Evolutionary conservation across 2,329 filamentous ascomycete genomes (phyloP), one percentile per base, ranked within the genome.

Genomic region (Exserohilum turcica): DNA sequence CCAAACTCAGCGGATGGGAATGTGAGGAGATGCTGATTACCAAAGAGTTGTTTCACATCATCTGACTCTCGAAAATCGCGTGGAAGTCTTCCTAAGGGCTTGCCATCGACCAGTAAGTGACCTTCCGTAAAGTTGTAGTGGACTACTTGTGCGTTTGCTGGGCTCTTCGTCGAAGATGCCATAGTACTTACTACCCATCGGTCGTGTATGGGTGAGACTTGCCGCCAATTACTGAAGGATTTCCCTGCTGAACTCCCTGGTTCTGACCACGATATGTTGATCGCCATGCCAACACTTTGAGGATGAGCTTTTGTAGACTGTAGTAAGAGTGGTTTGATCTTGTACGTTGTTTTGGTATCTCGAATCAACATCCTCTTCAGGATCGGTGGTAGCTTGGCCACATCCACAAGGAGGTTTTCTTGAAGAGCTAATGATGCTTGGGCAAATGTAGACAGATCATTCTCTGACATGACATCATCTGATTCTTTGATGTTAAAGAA

Each of bases 61-160:
- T 52, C 43, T 0, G 78, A 76, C 7, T 81, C 63, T 29, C 76
- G 77, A 31, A 82, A 78, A 2, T 81, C 72, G 1, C 75, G 65
- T 0, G 86, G 85, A 0, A 88, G 75, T 35, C 79, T 82, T 3
- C 80, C 78, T 6, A 83, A 52, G 2, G 78, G 73, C 36, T 77
- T 65, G 0, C 79, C 77, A 56, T 83, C 73, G 5, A 83, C 66
- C 0, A 82, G 67, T 2, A 83, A 64, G 50, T 79, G 72, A 0
- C 81, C 80, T 35, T 77, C 73, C 1, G 80, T 48, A 0, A 79
- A 48, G 57, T 82, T 70, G 55, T 75, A 79, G 43, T 77, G 70
- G 1, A 81, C 57, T 0, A 48, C 56, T 43, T 78, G 74, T 61
- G 53, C 65, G 28, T 45, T 48, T 28, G 45, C 40, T 32, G 21